These are phyloP conservation scores for Eruca vesicaria DNA, from an alignment of 441 rosid species.

Conservation along the genomic window DNA sequence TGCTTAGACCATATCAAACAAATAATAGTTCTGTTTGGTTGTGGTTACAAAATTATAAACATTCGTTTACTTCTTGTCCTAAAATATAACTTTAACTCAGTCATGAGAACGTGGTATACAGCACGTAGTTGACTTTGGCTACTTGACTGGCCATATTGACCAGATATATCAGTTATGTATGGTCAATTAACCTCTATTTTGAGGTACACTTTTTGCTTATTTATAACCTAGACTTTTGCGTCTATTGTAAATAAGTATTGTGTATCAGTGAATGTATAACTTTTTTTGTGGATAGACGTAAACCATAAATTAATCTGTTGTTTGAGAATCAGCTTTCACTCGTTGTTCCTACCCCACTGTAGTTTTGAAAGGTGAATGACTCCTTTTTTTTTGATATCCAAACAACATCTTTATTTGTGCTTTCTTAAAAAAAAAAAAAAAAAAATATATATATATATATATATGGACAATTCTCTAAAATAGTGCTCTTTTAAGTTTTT, in stretches of 20 bases:
- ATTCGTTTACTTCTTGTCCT: not conserved
- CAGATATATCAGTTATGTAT: too few species aligned
- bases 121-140: slow-evolving; percentile 8
- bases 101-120: not conserved
- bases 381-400: too few species aligned
- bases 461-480: too few species aligned
- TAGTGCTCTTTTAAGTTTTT: too few species aligned
- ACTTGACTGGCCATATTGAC: not conserved
- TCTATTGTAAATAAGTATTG: not conserved
- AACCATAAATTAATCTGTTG: not conserved
- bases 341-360: not conserved
- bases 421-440: too few species aligned
- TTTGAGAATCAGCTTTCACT: not conserved
- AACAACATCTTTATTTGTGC: too few species aligned
- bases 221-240: not conserved
- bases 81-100: not conserved
- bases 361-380: not conserved
- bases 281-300: not conserved
- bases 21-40: not conserved
- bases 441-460: too few species aligned
- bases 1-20: not conserved
- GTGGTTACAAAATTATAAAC: not conserved
- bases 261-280: not conserved
- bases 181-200: not conserved
- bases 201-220: not conserved